Percentiles rank a stretch among this genome's conserved stretches.
phyloP scores from a whole-genome alignment of 164 flowering plant genomes.

The Akebia trifoliata region DNA sequence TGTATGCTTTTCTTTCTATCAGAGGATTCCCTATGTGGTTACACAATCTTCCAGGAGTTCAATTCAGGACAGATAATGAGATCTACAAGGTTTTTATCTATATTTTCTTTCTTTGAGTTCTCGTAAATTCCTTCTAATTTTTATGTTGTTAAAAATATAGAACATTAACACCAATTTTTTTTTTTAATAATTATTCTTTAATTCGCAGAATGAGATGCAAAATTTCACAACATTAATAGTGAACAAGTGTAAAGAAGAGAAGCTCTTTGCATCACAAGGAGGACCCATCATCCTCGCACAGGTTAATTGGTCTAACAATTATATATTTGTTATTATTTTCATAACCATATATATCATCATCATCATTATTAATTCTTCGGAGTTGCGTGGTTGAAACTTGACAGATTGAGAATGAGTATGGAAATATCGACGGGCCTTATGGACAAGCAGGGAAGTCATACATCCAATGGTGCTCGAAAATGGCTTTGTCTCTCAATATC shows the following conservation, averaged over 20 bases:
- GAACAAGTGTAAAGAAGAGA: conserved; percentile 6
- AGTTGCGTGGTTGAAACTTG: neutral
- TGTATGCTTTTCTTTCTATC: neutral
- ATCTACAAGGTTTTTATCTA: conserved; percentile 4
- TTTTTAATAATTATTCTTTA: neutral
- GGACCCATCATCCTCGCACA: conserved; percentile 16
- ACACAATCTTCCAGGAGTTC: conserved; percentile 11
- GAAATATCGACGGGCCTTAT: conserved; percentile 13
- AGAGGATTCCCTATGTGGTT: conserved; percentile 19
- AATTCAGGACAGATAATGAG: conserved; percentile 9
- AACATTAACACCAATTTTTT: neutral
- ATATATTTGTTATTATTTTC: neutral
- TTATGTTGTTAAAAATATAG: no score
- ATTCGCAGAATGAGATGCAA: conserved; percentile 17
- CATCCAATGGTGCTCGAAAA: conserved; percentile 38
- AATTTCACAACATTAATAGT: conserved; percentile 14
- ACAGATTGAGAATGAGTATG: conserved; percentile 15
- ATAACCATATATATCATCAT: neutral
- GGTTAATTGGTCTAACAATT: conserved; percentile 29
- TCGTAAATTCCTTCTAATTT: no score
- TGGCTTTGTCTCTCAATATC: conserved; percentile 31
- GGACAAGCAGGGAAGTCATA: conserved; percentile 34
- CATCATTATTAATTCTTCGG: neutral
- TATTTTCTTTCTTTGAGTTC: neutral
- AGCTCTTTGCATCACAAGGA: conserved; percentile 19